Percentiles rank a stretch among this genome's conserved stretches.
phyloP scores from a whole-genome alignment of 495 filamentous ascomycete species.

The Lichina pygmaea region DNA sequence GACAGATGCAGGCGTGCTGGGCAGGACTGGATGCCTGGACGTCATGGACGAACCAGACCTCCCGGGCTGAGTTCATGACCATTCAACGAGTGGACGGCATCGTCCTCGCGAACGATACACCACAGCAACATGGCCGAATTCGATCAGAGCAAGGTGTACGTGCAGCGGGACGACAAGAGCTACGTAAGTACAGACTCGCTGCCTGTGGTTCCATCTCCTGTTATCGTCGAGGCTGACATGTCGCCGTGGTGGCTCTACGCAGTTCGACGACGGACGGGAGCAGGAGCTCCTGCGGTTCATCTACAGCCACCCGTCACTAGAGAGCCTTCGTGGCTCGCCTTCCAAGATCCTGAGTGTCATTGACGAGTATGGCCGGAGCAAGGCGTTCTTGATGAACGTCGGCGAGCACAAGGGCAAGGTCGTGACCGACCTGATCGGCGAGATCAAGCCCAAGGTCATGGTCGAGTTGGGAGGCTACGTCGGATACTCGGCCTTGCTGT shows the following conservation, averaged over 20 bases:
- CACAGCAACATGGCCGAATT: neutral
- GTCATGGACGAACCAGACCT: too few relatives aligned
- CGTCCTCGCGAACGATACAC: too few relatives aligned
- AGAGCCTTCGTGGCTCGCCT: slow-evolving; percentile 35
- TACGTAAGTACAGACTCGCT: neutral
- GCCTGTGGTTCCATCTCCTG: too few relatives aligned
- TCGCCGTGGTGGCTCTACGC: neutral
- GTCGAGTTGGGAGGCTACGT: slow-evolving; percentile 65
- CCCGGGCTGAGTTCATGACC: too few relatives aligned
- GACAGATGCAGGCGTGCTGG: too few relatives aligned
- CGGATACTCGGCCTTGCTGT: slow-evolving; percentile 53
- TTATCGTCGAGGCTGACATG: neutral
- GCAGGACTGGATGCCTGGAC: too few relatives aligned
- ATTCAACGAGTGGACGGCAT: too few relatives aligned
- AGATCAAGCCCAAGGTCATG: slow-evolving; percentile 36
- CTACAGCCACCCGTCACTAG: slow-evolving; percentile 26
- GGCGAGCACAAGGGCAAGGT: slow-evolving; percentile 45
- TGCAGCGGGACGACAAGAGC: neutral
- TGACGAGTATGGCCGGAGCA: slow-evolving; percentile 36
- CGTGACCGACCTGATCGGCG: slow-evolving; percentile 32
- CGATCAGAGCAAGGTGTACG: slow-evolving; percentile 2
- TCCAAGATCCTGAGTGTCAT: slow-evolving; percentile 35
- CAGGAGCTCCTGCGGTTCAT: slow-evolving; percentile 44
- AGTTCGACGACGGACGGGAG: slow-evolving; percentile 48
- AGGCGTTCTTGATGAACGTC: slow-evolving; percentile 55